phyloP scores from a whole-genome alignment of 192 early-diverging fungal genomes.

The Backusella macrospora region DNA sequence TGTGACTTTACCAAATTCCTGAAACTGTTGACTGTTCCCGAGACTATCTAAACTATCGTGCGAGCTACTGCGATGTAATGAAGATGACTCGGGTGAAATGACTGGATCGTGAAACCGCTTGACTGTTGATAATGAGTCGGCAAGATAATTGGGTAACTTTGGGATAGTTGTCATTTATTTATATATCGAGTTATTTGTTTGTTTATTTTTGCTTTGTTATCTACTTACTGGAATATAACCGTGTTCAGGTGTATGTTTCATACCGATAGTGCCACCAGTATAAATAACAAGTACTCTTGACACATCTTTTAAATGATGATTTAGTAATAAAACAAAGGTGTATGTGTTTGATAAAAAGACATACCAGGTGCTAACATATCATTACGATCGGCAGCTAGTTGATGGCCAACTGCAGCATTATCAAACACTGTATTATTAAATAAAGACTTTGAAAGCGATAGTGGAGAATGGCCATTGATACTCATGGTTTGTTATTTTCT shows the following conservation, averaged over 20 bases:
- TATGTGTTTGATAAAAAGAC: neutral
- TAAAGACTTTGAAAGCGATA: neutral
- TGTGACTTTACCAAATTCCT: conserved; percentile 16
- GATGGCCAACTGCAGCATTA: conserved; percentile 45
- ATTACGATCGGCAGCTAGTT: conserved; percentile 56
- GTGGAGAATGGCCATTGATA: neutral
- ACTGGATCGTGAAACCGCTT: conserved; percentile 83
- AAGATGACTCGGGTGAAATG: conserved; percentile 13
- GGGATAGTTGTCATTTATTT: neutral
- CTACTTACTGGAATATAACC: conserved; percentile 70
- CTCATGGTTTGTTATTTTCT: neutral
- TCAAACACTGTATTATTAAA: conserved; percentile 26
- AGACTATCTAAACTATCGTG: conserved; percentile 34
- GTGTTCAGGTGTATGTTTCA: conserved; percentile 70
- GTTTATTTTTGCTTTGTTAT: neutral
- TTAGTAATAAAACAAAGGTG: neutral
- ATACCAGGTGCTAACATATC: conserved; percentile 64
- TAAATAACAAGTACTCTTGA: conserved; percentile 89
- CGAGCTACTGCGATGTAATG: conserved; percentile 29
- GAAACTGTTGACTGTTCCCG: neutral
- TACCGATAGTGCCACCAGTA: conserved; percentile 95
- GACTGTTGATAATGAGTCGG: conserved; percentile 72
- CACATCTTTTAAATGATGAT: conserved; percentile 51
- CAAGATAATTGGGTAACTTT: conserved; percentile 74
- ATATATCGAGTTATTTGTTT: too few relatives aligned